phyloP scores from a whole-genome alignment of 768 basidiomycete species.

The Lactarius deliciosus region DNA sequence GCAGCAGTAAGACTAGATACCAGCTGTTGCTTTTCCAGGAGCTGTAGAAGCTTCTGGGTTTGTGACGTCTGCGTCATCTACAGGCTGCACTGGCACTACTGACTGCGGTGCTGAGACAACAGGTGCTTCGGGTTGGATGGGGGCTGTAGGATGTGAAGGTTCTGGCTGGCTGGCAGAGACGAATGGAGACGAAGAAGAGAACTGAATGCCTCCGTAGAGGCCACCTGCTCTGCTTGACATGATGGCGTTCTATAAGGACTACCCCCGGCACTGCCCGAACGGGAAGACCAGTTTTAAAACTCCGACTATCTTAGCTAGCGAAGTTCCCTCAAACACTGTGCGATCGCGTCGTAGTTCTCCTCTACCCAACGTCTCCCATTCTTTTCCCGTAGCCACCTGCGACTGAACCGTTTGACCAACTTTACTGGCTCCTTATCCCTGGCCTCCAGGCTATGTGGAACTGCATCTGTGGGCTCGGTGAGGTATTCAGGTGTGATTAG shows the following conservation, averaged over 20 bases:
- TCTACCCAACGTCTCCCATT: slow-evolving; percentile 41
- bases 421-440: background rate
- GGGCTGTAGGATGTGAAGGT: slow-evolving; percentile 36
- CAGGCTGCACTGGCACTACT: slow-evolving; percentile 35
- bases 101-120: slow-evolving; percentile 33
- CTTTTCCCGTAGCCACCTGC: slow-evolving; percentile 44
- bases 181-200: slow-evolving; percentile 66
- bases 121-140: slow-evolving; percentile 32
- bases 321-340: slow-evolving; percentile 37
- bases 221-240: slow-evolving; percentile 83
- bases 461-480: background rate
- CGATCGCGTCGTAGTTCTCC: slow-evolving; percentile 38
- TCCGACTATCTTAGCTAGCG: slow-evolving; percentile 2
- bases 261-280: background rate
- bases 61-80: slow-evolving; percentile 25
- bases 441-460: background rate
- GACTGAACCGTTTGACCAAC: slow-evolving; percentile 32
- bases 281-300: background rate
- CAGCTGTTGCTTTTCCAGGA: slow-evolving; percentile 52
- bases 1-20: slow-evolving; percentile 51
- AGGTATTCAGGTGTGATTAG: background rate
- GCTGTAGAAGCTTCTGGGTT: slow-evolving; percentile 36
- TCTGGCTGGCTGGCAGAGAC: slow-evolving; percentile 42
- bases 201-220: slow-evolving; percentile 84
- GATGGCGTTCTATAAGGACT: slow-evolving; percentile 35